Percentiles rank a stretch among this genome's conserved stretches.
These are phyloP conservation scores for Hermanozyma aechmeae DNA, from an alignment of 805 yeast species.

Conservation along the genomic window DNA sequence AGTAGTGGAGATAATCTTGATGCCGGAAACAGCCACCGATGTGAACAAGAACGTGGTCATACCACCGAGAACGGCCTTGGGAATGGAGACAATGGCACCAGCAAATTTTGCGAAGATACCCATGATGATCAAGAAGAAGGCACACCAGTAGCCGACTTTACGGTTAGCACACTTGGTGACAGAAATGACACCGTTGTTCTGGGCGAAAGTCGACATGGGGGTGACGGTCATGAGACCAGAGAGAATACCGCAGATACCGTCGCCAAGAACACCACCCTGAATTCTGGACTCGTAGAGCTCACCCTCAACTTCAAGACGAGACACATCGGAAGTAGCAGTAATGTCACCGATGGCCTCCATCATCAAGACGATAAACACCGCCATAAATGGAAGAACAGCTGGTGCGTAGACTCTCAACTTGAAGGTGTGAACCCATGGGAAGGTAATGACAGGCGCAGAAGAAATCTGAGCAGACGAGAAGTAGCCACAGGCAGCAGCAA, in stretches of 20 bases:
- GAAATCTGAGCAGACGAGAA: background rate
- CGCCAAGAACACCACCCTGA: background rate
- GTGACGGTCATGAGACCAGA: background rate
- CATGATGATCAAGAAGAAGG: slow-evolving; percentile 74
- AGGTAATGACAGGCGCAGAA: background rate
- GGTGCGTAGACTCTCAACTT: background rate
- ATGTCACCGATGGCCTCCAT: background rate
- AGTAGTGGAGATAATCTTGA: slow-evolving; percentile 52
- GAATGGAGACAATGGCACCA: slow-evolving; percentile 66
- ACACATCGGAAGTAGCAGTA: background rate
- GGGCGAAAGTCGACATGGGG: background rate
- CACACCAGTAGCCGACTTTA: slow-evolving; percentile 71
- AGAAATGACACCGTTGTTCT: background rate
- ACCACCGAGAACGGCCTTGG: slow-evolving; percentile 62
- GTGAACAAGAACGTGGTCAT: slow-evolving; percentile 75
- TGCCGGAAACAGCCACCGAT: slow-evolving; percentile 68
- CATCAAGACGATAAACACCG: background rate
- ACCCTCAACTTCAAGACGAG: background rate
- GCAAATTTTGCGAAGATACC: slow-evolving; percentile 59
- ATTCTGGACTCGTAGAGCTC: background rate
- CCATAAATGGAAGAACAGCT: background rate
- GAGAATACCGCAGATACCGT: background rate
- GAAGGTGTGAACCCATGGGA: background rate
- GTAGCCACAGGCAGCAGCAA: background rate
- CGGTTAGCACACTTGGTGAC: slow-evolving; percentile 39